Base-by-base conservation (phyloP, 345 rosid genomes). In the Erysimum cheiranthoides region DNA sequence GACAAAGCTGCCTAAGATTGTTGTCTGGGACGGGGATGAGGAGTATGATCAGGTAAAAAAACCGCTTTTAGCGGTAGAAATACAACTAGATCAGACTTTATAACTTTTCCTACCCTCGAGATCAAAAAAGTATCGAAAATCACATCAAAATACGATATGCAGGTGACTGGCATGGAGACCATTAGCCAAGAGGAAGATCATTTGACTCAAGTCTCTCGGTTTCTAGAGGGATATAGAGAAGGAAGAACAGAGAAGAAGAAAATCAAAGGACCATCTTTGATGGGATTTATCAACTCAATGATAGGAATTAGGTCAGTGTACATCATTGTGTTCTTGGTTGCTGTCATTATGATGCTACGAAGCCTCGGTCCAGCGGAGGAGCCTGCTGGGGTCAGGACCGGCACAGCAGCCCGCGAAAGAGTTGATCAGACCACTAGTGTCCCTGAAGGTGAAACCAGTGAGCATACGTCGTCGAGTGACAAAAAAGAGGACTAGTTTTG, bases 1-100 rank as follows among this genome's bases (percentile, higher is more conserved):
- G 74, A 52, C 84, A 49, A 85, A 84, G 31, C 86, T 95, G 34
- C 99, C 99, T 12, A 90, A 82, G 83, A 84, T 92, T 85, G 76
- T 95, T 53, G 83, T 95, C 42, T 95, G 99, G 97, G 84, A 89
- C 69, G 98, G 99, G 49, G 88, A 80, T 32, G 93, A 86, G 68
- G 88, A 84, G 72, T 95, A 90, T 82, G 78, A 85, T 43, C 76
- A 84, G 40, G 99, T 95, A 84, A 86, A 87, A 71, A 60, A 39
- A 16, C 39, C 2, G 10, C 17, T 74, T 54, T 45, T 56, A 9
- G 18, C 9, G 18, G 14, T 34, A 21, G 25, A 21, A 21, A 0
- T 45, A 53, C 13, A 43, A 54, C 8, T 32, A 49, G 5, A 47
- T 36, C 18, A 18, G 43, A 58, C 12, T 27, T 3, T 43, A 1